Conservation (phyloP, 768 basidiomycete species). For the Trametes elegans region DNA sequence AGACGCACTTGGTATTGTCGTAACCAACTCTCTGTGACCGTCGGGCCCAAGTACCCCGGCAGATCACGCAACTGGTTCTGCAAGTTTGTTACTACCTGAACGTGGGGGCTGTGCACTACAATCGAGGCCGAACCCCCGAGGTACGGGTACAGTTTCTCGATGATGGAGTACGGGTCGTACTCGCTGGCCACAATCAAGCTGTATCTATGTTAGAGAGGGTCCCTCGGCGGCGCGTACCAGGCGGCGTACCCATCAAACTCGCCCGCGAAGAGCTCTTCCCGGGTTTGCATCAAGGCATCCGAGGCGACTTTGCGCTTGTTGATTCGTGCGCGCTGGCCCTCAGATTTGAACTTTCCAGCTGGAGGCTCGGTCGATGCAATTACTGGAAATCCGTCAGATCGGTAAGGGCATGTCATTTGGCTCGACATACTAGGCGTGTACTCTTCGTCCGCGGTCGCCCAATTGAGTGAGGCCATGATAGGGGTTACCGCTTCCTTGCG, state of each 20-base stretch:
- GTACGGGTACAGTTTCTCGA: conserved; percentile 72
- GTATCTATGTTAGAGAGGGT: not conserved
- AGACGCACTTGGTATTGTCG: conserved; percentile 79
- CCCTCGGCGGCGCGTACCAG: not conserved
- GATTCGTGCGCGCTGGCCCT: conserved; percentile 66
- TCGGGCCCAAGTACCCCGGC: conserved; percentile 72
- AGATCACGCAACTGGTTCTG: conserved; percentile 66
- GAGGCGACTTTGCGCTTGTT: conserved; percentile 76
- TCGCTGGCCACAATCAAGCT: conserved; percentile 81
- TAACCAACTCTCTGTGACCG: conserved; percentile 82
- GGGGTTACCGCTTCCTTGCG: conserved; percentile 47
- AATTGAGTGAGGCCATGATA: conserved; percentile 74
- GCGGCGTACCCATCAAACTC: conserved; percentile 81
- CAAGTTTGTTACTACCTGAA: conserved; percentile 78
- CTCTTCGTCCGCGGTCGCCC: conserved; percentile 83
- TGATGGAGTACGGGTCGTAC: conserved; percentile 81
- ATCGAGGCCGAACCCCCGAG: conserved; percentile 84
- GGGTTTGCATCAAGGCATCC: conserved; percentile 55
- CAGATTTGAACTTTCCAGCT: conserved; percentile 60
- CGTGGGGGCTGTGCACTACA: conserved; percentile 81
- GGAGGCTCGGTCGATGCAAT: conserved; percentile 58
- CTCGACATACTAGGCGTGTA: conserved; percentile 58
- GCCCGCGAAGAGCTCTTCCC: conserved; percentile 82
- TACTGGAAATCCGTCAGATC: conserved; percentile 37
- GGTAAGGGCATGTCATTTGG: not conserved